Conservation (phyloP, 2,329 filamentous ascomycete genomes). For the Aspergillus aculeatus region DNA sequence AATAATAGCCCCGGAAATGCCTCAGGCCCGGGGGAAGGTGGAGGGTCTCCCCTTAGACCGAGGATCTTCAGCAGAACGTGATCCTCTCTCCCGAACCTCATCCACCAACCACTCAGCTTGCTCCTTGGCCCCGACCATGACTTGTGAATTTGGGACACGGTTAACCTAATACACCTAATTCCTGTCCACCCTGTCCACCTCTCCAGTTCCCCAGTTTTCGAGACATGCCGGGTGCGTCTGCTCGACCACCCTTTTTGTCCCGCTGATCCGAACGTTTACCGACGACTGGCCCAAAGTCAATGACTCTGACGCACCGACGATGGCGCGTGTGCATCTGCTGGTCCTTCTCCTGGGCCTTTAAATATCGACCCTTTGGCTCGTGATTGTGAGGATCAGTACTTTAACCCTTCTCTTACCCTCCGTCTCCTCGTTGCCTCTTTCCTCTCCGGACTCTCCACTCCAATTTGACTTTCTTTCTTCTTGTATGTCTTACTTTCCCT, state of each 20-base stretch:
- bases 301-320: conserved; percentile 27
- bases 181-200: background rate
- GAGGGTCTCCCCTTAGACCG: conserved; percentile 35
- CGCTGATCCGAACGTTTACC: conserved; percentile 44
- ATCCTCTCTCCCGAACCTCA: conserved; percentile 40
- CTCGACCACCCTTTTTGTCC: conserved; percentile 29
- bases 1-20: background rate
- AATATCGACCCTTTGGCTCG: conserved; percentile 33
- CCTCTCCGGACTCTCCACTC: conserved; percentile 5
- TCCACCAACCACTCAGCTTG: conserved; percentile 22
- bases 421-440: background rate
- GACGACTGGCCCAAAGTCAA: conserved; percentile 22
- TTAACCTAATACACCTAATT: conserved; percentile 10
- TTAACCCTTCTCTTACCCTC: conserved; percentile 8
- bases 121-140: conserved; percentile 28
- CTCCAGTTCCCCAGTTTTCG: conserved; percentile 15
- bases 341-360: conserved; percentile 18
- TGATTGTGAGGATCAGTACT: conserved; percentile 20
- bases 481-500: conserved; percentile 1
- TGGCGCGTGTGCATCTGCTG: conserved; percentile 27
- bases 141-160: conserved; percentile 27
- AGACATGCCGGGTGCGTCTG: conserved; percentile 23
- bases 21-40: conserved; percentile 9
- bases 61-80: conserved; percentile 34
- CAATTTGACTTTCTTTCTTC: conserved; percentile 1